phyloP scores from a whole-genome alignment of 2,329 filamentous ascomycete species.

The Penicillium glabrum region DNA sequence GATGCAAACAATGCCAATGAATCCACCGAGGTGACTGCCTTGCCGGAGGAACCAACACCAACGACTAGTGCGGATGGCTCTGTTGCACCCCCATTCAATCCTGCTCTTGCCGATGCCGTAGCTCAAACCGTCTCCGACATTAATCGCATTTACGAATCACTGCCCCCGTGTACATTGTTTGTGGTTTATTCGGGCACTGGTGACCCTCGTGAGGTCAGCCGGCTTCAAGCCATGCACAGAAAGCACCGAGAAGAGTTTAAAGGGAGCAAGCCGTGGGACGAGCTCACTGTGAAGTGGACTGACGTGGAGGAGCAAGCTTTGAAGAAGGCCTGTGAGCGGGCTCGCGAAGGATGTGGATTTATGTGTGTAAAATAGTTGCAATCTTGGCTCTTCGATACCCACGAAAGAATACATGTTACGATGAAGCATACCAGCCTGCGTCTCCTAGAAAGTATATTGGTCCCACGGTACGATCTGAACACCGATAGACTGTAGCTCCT shows the following conservation, averaged over 20 bases:
- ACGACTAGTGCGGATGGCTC: constrained; percentile 4
- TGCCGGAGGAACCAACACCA: constrained; percentile 26
- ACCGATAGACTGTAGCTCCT: neutral
- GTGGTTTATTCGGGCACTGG: constrained; percentile 66
- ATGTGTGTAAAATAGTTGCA: constrained; percentile 54
- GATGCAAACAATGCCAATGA: constrained; percentile 47
- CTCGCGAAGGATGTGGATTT: constrained; percentile 60
- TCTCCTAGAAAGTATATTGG: neutral
- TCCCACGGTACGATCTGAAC: neutral
- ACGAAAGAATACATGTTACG: neutral
- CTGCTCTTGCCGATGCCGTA: constrained; percentile 47
- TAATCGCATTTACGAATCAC: constrained; percentile 52
- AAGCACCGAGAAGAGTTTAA: constrained; percentile 58
- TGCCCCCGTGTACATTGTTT: constrained; percentile 61
- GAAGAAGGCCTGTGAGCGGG: constrained; percentile 55
- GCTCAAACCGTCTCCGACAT: constrained; percentile 54
- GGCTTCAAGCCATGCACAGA: constrained; percentile 57
- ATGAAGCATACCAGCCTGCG: neutral
- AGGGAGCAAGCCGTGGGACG: constrained; percentile 61
- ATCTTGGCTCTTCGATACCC: neutral
- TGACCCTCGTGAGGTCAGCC: constrained; percentile 58
- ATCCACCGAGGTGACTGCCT: constrained; percentile 25
- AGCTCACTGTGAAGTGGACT: constrained; percentile 64
- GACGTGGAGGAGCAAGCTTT: constrained; percentile 63
- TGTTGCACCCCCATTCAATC: constrained; percentile 8